Evolutionary conservation across 139 green algal genomes (phyloP).

Genomic region (Micractinium sp.): DNA sequence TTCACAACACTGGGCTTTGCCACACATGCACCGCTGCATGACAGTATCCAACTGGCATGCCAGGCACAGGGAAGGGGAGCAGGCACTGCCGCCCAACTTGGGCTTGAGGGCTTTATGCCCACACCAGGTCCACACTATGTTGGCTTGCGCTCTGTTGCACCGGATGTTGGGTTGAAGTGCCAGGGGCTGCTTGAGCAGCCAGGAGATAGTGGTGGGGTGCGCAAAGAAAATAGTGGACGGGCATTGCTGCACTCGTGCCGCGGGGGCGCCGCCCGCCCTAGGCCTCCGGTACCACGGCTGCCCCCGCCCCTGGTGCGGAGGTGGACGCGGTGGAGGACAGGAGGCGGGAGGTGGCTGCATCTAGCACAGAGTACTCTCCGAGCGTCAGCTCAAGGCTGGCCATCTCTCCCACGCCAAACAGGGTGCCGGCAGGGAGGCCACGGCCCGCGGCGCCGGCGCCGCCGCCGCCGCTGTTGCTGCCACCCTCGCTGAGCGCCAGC

Average conservation of each 20-base stretch:
- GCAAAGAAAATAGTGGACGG: background rate
- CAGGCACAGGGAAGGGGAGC: too few relatives aligned
- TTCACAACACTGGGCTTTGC: too few relatives aligned
- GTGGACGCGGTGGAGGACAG: background rate
- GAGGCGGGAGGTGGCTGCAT: background rate
- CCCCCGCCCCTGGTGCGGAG: background rate
- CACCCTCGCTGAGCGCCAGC: background rate
- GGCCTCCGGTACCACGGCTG: background rate
- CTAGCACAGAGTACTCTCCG: background rate
- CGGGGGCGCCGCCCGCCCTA: background rate
- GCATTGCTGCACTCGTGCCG: background rate
- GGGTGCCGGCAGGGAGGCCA: background rate
- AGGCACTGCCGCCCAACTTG: too few relatives aligned
- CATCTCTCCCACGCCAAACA: conserved; percentile 32
- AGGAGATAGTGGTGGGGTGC: background rate
- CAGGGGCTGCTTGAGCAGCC: too few relatives aligned
- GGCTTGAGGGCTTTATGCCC: too few relatives aligned
- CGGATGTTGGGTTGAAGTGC: too few relatives aligned
- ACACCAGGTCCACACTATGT: too few relatives aligned
- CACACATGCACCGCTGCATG: too few relatives aligned
- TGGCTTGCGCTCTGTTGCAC: too few relatives aligned
- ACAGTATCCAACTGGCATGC: too few relatives aligned
- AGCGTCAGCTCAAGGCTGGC: conserved; percentile 13
- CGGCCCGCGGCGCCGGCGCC: background rate
- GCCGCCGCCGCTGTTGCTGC: background rate